Evolutionary conservation across 2,329 filamentous ascomycete genomes (phyloP).

Genomic region (Rugonectria rugulosa): DNA sequence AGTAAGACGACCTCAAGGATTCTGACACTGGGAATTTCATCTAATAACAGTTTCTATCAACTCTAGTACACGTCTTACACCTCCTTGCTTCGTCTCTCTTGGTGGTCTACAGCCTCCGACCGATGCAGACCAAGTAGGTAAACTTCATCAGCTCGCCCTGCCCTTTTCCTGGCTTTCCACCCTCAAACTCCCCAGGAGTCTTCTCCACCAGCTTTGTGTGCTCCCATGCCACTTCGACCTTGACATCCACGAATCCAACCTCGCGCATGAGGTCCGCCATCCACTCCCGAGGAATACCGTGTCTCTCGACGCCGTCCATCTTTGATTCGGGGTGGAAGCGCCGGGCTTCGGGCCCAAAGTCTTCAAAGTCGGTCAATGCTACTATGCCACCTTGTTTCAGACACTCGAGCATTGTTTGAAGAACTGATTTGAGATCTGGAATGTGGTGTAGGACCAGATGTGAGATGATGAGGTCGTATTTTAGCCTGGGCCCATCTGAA

Average conservation of each 20-base stretch:
- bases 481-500: constrained; percentile 40
- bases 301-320: constrained; percentile 61
- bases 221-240: constrained; percentile 56
- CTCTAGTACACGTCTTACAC: too few relatives aligned
- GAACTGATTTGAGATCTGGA: constrained; percentile 50
- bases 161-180: constrained; percentile 39
- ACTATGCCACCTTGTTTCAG: constrained; percentile 56
- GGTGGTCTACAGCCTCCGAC: constrained; percentile 37
- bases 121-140: constrained; percentile 49
- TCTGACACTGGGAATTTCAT: too few relatives aligned
- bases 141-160: constrained; percentile 44
- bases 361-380: constrained; percentile 65
- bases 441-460: constrained; percentile 66
- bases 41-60: too few relatives aligned
- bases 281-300: constrained; percentile 55
- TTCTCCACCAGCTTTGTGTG: constrained; percentile 59
- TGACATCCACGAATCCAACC: constrained; percentile 49
- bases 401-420: constrained; percentile 55
- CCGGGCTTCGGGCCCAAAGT: constrained; percentile 59
- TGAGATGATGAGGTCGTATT: constrained; percentile 60
- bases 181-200: constrained; percentile 51
- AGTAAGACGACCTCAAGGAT: too few relatives aligned
- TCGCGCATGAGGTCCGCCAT: constrained; percentile 52
- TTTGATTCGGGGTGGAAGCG: constrained; percentile 60
- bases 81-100: too few relatives aligned